Base-by-base conservation (phyloP, 768 basidiomycete species). In the Amylocystis lapponica region DNA sequence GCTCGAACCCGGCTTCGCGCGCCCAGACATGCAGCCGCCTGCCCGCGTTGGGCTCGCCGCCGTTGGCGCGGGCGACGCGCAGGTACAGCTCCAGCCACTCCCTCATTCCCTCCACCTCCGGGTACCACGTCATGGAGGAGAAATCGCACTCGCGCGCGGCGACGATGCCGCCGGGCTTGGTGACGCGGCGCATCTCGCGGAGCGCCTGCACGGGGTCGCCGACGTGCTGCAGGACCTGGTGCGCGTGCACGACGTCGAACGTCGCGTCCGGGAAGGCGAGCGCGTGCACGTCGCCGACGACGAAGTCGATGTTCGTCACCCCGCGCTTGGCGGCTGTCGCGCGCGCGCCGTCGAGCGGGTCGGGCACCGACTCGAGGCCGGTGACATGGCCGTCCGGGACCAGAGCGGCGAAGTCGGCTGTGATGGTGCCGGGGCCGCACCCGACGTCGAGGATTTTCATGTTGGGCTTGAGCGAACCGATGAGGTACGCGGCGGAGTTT, bases 371-470 rank as follows among this genome's bases (percentile, higher is more conserved):
- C 19, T 78, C 76, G 39, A 76, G 45, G 3, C 72, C 76, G 12
- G 63, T 65, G 31, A 75, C 67, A 9, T 61, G 53, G 0, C 74
- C 75, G 23, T 66, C 36, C 1, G 67, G 64, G 14, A 70, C 67
- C 45, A 61, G 59, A 13, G 4, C 9, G 2, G 74, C 74, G 17
- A 78, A 55, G 40, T 68, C 68, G 23, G 53, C 46, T 2, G 73
- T 73, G 55, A 77, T 76, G 12, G 70, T 71, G 0, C 74, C 76
- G 0, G 76, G 75, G 0, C 76, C 75, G 47, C 71, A 76, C 9
- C 75, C 75, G 27, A 76, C 52, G 52, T 78, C 76, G 32, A 78
- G 69, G 43, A 78, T 63, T 27, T 56, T 47, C 64, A 69, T 64
- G 35, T 53, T 41, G 1, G 68, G 66, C 20, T 61, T 55, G 23